Conservation (phyloP, 306 rosid genomes). For the Crotalaria pallida region DNA sequence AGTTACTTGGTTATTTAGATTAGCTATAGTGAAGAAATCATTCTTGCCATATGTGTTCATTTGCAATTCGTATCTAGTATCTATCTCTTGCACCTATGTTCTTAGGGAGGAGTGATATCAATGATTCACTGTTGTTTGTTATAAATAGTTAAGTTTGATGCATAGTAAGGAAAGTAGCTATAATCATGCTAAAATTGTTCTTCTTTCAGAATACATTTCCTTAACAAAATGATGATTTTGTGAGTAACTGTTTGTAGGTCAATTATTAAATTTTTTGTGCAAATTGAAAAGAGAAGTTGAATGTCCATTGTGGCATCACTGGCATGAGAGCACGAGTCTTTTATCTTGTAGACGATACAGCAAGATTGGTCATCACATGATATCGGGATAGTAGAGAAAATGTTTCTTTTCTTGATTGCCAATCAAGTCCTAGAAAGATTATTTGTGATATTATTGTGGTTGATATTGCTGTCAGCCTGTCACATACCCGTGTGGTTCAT, state of each 20-base stretch:
- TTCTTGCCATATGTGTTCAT: background rate
- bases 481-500: background rate
- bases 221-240: background rate
- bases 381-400: background rate
- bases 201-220: background rate
- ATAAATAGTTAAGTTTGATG: background rate
- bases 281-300: constrained; percentile 16
- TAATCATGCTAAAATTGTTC: background rate
- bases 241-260: background rate
- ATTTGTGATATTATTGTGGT: background rate
- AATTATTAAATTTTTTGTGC: background rate
- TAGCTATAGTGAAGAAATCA: background rate
- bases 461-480: constrained; percentile 8
- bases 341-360: background rate
- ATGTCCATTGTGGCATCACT: background rate
- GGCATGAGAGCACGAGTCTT: background rate
- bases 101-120: background rate
- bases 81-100: background rate
- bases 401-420: background rate
- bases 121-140: background rate
- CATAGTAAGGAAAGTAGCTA: background rate
- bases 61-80: background rate
- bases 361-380: background rate
- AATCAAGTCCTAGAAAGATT: background rate
- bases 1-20: constrained; percentile 20